These are phyloP conservation scores for Boletus mariae DNA, from an alignment of 1,284 basidiomycete species.

Conservation along the genomic window DNA sequence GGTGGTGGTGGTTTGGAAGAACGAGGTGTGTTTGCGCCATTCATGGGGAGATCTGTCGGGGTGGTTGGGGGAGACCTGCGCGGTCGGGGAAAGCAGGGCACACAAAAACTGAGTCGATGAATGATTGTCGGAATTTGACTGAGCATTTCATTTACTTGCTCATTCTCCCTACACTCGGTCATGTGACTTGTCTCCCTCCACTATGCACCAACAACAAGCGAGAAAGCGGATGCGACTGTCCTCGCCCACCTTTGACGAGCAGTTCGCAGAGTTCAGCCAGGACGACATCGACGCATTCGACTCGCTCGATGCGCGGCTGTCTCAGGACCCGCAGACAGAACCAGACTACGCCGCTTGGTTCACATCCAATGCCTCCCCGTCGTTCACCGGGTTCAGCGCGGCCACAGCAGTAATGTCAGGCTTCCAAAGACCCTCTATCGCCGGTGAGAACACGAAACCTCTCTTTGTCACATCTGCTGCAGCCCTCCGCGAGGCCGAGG, in stretches of 20 bases:
- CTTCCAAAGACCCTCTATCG: constrained; percentile 21
- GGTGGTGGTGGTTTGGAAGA: constrained; percentile 43
- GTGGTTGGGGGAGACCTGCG: constrained; percentile 13
- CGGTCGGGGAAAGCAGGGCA: constrained; percentile 28
- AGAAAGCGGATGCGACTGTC: constrained; percentile 60
- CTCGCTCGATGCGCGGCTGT: constrained; percentile 45
- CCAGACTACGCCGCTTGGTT: constrained; percentile 59
- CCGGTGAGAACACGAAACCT: constrained; percentile 22
- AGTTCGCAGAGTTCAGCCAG: constrained; percentile 50
- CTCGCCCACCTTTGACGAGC: constrained; percentile 66
- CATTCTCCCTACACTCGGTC: not conserved
- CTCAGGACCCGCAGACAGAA: constrained; percentile 40
- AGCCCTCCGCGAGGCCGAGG: constrained; percentile 55
- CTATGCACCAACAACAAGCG: constrained; percentile 1
- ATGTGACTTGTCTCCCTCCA: constrained; percentile 1
- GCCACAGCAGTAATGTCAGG: constrained; percentile 19
- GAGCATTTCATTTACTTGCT: not conserved
- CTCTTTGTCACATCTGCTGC: constrained; percentile 51
- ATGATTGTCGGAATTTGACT: constrained; percentile 14
- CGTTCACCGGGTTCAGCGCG: constrained; percentile 38
- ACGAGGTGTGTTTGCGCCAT: constrained; percentile 23
- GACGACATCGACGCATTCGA: constrained; percentile 57
- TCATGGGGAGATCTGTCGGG: constrained; percentile 25
- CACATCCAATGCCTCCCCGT: constrained; percentile 32
- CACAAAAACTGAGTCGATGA: constrained; percentile 24